These are phyloP conservation scores for Xylaria sp. DNA, from an alignment of 2,329 filamentous ascomycete species.

Conservation along the genomic window DNA sequence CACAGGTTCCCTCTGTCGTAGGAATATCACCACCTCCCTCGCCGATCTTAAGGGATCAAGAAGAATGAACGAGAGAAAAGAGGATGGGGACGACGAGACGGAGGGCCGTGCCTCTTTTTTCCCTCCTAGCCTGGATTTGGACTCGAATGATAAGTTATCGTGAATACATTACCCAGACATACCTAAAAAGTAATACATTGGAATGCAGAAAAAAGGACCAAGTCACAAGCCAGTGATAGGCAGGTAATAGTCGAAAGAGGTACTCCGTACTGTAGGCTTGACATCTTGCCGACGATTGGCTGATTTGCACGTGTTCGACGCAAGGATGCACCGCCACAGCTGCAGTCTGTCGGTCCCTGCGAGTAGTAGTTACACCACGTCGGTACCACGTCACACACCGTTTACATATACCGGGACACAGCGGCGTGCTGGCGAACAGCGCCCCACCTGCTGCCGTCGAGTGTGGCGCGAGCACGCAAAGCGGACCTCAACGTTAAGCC, in stretches of 20 bases:
- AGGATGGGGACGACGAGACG: not conserved
- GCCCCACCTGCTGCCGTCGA: not conserved
- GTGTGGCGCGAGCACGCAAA: not conserved
- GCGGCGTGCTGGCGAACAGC: not conserved
- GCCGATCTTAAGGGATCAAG: not conserved
- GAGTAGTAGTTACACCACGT: not conserved
- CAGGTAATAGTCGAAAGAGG: not conserved
- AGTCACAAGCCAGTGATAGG: slow-evolving; percentile 2
- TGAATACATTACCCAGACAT: not conserved
- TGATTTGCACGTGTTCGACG: not conserved
- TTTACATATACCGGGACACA: not conserved
- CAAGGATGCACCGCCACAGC: slow-evolving; percentile 9
- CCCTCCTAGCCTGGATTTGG: slow-evolving; percentile 2
- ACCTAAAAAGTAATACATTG: no score
- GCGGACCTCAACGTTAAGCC: no score
- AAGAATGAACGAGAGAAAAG: slow-evolving; percentile 5
- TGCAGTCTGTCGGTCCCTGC: not conserved
- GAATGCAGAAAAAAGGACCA: not conserved
- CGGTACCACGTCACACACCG: not conserved
- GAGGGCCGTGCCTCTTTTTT: slow-evolving; percentile 1
- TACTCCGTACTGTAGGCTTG: not conserved
- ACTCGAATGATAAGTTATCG: slow-evolving; percentile 6
- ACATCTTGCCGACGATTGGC: slow-evolving; percentile 4
- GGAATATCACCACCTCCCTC: not conserved
- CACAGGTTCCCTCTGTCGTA: not conserved